Percentiles rank a stretch among this genome's conserved stretches.
Conservation (phyloP, 345 rosid species). For the Populus nigra region DNA sequence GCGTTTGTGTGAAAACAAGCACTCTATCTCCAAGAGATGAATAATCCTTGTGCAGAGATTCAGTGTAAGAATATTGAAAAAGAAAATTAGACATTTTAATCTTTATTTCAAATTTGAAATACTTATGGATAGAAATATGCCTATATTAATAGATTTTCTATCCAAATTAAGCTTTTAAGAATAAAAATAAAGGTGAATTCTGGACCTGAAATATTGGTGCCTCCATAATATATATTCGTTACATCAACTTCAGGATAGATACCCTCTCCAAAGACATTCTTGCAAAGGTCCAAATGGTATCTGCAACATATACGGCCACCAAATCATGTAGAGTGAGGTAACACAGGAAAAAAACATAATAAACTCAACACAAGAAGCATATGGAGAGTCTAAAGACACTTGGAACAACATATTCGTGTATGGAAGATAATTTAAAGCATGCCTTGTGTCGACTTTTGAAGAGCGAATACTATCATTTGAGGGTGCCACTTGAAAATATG, state of each 20-base stretch:
- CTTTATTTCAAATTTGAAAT: too few species aligned
- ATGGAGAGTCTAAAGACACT: not conserved
- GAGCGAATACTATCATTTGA: conserved; percentile 80
- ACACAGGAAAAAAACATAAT: not conserved
- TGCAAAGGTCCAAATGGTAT: conserved; percentile 82
- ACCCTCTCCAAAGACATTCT: conserved; percentile 65
- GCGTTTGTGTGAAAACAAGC: too few species aligned
- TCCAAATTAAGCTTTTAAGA: not conserved
- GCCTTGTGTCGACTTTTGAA: conserved; percentile 69
- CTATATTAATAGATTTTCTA: too few species aligned
- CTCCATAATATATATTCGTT: conserved; percentile 81
- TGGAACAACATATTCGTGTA: not conserved
- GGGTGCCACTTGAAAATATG: conserved; percentile 89
- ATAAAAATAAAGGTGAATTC: conserved; percentile 15
- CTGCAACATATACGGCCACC: conserved; percentile 27
- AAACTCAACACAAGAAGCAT: not conserved
- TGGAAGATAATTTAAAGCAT: conserved; percentile 8
- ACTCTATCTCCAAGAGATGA: too few species aligned
- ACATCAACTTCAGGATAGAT: conserved; percentile 72
- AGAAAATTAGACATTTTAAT: too few species aligned
- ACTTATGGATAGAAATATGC: too few species aligned
- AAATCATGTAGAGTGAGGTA: too few species aligned
- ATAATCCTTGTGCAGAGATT: too few species aligned
- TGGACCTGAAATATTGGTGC: conserved; percentile 66
- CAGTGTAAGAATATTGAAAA: too few species aligned